Conservation (phyloP, 2,329 filamentous ascomycete genomes). For the Colletotrichum euphorbiae region DNA sequence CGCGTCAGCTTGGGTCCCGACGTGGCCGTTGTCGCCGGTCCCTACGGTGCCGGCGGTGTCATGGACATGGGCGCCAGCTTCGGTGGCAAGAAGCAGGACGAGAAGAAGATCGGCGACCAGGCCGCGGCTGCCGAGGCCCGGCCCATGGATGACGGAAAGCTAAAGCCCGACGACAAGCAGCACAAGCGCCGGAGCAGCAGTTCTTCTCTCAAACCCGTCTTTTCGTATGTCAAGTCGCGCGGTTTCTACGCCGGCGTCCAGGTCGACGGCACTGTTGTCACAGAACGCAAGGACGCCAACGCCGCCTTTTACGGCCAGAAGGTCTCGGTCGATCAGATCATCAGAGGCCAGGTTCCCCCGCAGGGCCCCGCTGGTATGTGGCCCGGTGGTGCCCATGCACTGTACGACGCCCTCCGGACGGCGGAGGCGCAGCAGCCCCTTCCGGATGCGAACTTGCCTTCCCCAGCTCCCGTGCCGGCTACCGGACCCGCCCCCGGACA, state of each 20-base stretch:
- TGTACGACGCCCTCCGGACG: slow-evolving; percentile 48
- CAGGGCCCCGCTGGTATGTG: slow-evolving; percentile 45
- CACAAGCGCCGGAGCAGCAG: slow-evolving; percentile 39
- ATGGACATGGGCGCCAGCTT: slow-evolving; percentile 66
- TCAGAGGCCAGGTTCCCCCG: slow-evolving; percentile 56
- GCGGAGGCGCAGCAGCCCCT: slow-evolving; percentile 46
- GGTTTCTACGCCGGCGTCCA: slow-evolving; percentile 90
- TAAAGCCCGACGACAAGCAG: slow-evolving; percentile 54
- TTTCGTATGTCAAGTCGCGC: slow-evolving; percentile 84
- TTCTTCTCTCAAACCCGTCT: slow-evolving; percentile 56
- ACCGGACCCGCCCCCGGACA: slow-evolving; percentile 8
- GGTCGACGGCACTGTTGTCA: slow-evolving; percentile 87
- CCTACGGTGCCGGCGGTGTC: slow-evolving; percentile 77
- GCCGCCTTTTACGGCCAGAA: slow-evolving; percentile 83
- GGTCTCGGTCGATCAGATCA: slow-evolving; percentile 59
- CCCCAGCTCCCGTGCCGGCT: slow-evolving; percentile 27
- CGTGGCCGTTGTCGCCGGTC: slow-evolving; percentile 78
- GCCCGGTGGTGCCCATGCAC: slow-evolving; percentile 47
- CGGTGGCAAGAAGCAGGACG: slow-evolving; percentile 40
- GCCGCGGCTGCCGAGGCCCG: slow-evolving; percentile 28
- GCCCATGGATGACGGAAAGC: slow-evolving; percentile 47
- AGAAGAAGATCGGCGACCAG: slow-evolving; percentile 35
- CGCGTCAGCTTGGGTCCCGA: slow-evolving; percentile 84
- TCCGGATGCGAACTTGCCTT: slow-evolving; percentile 38
- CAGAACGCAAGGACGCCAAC: slow-evolving; percentile 90